Evolutionary conservation across 768 basidiomycete species (phyloP).

Genomic region (Myochromella boudieri): DNA sequence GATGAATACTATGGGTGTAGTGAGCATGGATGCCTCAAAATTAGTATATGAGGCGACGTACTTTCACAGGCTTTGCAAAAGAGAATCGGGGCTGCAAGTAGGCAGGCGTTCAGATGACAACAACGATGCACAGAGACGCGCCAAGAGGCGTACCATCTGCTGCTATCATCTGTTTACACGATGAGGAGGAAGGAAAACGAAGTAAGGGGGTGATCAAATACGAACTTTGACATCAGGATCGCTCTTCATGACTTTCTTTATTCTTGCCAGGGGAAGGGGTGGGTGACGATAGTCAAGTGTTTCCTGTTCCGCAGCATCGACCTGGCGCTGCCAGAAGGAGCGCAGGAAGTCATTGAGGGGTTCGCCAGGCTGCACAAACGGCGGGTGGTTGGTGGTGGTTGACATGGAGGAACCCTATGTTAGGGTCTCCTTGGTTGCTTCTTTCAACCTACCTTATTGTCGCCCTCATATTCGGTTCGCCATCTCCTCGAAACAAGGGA

Average conservation of each 20-base stretch:
- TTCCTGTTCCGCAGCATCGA: slow-evolving; percentile 84
- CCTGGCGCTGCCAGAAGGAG: slow-evolving; percentile 88
- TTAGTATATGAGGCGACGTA: slow-evolving; percentile 26
- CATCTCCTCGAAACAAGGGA: too few species aligned
- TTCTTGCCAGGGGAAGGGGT: slow-evolving; percentile 88
- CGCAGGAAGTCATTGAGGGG: slow-evolving; percentile 84
- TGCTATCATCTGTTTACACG: slow-evolving; percentile 82
- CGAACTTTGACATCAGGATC: slow-evolving; percentile 94
- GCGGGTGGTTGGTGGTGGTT: too few species aligned
- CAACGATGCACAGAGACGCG: slow-evolving; percentile 12
- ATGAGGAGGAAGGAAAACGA: slow-evolving; percentile 7
- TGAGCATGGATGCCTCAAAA: not conserved
- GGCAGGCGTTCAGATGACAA: too few species aligned
- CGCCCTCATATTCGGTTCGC: too few species aligned
- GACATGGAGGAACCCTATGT: too few species aligned
- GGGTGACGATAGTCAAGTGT: slow-evolving; percentile 87
- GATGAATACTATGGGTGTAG: slow-evolving; percentile 75
- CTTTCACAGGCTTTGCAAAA: slow-evolving; percentile 99
- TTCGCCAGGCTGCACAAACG: slow-evolving; percentile 82
- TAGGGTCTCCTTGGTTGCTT: too few species aligned
- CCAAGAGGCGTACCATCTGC: slow-evolving; percentile 70
- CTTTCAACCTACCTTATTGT: too few species aligned
- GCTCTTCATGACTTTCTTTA: slow-evolving; percentile 99
- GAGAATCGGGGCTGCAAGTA: slow-evolving; percentile 76
- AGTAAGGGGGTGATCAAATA: slow-evolving; percentile 7